phyloP scores from a whole-genome alignment of 306 rosid species.

The Lathyrus oleraceus region DNA sequence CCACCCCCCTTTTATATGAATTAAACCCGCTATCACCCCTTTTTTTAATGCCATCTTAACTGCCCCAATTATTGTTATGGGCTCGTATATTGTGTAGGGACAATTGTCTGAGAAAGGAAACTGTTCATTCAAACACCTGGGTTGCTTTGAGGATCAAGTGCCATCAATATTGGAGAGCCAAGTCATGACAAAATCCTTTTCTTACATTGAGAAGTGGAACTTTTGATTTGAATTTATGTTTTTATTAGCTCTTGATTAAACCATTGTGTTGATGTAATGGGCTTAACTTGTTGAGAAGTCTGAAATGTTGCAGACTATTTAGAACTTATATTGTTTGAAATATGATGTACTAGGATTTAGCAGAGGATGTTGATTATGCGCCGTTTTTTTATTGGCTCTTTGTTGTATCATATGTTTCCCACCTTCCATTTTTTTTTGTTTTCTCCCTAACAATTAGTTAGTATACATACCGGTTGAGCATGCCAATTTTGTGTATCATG shows the following conservation, averaged over 20 bases:
- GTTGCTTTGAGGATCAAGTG: slow-evolving; percentile 45
- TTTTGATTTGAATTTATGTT: slow-evolving; percentile 56
- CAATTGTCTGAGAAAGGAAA: slow-evolving; percentile 46
- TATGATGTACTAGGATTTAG: slow-evolving; percentile 76
- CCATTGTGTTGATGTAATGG: slow-evolving; percentile 65
- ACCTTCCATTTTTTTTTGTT: slow-evolving; percentile 29
- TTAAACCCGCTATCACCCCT: background rate
- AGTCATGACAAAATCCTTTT: slow-evolving; percentile 40
- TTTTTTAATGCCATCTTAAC: slow-evolving; percentile 32
- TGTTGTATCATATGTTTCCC: slow-evolving; percentile 59
- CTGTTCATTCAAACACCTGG: slow-evolving; percentile 43
- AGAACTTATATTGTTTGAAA: slow-evolving; percentile 49
- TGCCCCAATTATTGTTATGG: slow-evolving; percentile 29
- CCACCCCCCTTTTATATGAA: background rate
- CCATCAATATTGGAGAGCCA: slow-evolving; percentile 36
- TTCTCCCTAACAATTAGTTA: slow-evolving; percentile 31
- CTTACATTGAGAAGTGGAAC: slow-evolving; percentile 57
- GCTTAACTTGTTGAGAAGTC: slow-evolving; percentile 67
- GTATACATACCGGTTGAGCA: slow-evolving; percentile 43
- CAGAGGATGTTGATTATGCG: slow-evolving; percentile 67
- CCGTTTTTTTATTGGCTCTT: slow-evolving; percentile 57
- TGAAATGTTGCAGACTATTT: slow-evolving; percentile 62
- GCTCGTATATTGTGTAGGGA: slow-evolving; percentile 45
- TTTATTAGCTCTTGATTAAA: slow-evolving; percentile 59
- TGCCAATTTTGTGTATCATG: slow-evolving; percentile 46